phyloP scores from a whole-genome alignment of 1,284 basidiomycete genomes.

The Cutaneotrichosporon cavernicola region DNA sequence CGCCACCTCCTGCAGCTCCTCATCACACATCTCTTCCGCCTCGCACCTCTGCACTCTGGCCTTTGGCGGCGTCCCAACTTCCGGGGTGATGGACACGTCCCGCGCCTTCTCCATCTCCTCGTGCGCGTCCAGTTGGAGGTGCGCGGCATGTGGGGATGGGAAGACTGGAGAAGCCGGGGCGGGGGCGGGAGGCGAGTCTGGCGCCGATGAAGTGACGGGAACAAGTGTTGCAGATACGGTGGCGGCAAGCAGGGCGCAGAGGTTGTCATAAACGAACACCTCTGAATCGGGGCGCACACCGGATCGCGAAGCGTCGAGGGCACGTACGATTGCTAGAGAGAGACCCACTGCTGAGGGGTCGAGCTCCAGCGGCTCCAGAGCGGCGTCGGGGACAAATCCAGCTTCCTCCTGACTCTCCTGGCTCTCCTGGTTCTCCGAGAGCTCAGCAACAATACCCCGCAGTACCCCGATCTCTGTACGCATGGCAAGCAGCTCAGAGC shows the following conservation, averaged over 20 bases:
- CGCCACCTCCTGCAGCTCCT: background rate
- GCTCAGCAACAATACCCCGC: slow-evolving; percentile 37
- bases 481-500: slow-evolving; percentile 37
- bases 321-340: background rate
- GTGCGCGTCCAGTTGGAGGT: background rate
- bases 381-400: background rate
- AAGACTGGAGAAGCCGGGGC: background rate
- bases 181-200: background rate
- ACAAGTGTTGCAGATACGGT: too few relatives aligned
- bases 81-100: background rate
- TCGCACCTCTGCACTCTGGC: background rate
- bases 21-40: slow-evolving; percentile 3
- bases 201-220: too few relatives aligned
- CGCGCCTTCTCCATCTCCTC: slow-evolving; percentile 4
- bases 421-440: slow-evolving; percentile 19
- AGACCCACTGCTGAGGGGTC: background rate
- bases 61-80: background rate
- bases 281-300: background rate
- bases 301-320: background rate
- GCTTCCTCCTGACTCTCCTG: background rate
- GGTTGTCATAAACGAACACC: background rate
- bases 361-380: background rate
- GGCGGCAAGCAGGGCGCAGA: background rate
- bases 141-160: background rate
- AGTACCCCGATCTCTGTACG: slow-evolving; percentile 40